phyloP scores from a whole-genome alignment of 164 flowering plant species.

The Stephania cephalantha region DNA sequence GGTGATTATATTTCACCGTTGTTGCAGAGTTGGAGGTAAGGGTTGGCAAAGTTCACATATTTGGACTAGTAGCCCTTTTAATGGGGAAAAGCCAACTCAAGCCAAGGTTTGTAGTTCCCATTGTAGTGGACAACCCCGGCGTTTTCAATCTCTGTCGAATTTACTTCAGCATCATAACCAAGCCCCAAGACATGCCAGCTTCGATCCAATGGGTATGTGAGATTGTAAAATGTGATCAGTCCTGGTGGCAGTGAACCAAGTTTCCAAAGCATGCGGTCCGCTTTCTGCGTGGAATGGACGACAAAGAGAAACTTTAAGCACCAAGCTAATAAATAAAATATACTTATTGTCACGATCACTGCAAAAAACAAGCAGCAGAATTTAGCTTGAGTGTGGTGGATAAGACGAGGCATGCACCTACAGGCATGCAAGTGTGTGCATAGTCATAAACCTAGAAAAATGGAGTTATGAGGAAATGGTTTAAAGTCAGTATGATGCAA shows the following conservation, averaged over 20 bases:
- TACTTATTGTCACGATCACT: background rate
- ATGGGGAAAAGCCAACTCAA: conserved; percentile 77
- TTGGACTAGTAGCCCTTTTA: conserved; percentile 83
- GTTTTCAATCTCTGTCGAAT: conserved; percentile 73
- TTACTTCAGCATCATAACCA: conserved; percentile 96
- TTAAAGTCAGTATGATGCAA: too few relatives aligned
- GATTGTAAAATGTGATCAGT: conserved; percentile 88
- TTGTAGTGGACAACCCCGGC: conserved; percentile 93
- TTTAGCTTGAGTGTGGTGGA: too few relatives aligned
- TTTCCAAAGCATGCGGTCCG: conserved; percentile 92
- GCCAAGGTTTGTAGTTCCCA: conserved; percentile 96
- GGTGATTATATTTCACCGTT: conserved; percentile 11
- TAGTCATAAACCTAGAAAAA: too few relatives aligned
- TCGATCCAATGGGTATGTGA: conserved; percentile 76
- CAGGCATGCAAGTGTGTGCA: too few relatives aligned
- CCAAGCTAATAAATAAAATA: background rate
- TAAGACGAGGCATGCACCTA: too few relatives aligned
- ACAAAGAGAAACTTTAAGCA: background rate
- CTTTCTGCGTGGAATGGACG: conserved; percentile 54
- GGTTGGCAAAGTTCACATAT: conserved; percentile 65
- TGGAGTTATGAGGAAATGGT: too few relatives aligned
- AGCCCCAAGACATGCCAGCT: conserved; percentile 95
- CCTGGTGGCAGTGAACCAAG: conserved; percentile 96
- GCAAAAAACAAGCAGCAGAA: too few relatives aligned
- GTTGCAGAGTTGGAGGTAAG: conserved; percentile 66